Percentiles rank a stretch among this genome's conserved stretches.
Evolutionary conservation across 768 basidiomycete species (phyloP).

Genomic region (Xerocomellus chrysenteron): DNA sequence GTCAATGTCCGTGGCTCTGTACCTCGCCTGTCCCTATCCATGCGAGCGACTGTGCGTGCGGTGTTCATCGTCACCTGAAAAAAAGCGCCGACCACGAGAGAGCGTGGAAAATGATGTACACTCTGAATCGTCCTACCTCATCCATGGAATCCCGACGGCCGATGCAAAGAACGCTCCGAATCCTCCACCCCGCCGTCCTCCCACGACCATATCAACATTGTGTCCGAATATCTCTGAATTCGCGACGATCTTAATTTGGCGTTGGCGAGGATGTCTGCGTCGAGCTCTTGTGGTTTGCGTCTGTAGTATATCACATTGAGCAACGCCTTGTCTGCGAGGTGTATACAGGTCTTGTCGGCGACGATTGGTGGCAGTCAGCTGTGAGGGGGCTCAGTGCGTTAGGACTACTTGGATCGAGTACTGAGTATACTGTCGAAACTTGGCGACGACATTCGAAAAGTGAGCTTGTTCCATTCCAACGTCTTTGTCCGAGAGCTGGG

Average conservation of each 20-base stretch:
- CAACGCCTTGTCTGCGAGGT: conserved; percentile 68
- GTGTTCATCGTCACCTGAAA: conserved; percentile 24
- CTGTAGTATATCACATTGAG: conserved; percentile 71
- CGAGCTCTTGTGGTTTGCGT: conserved; percentile 74
- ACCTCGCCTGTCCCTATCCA: conserved; percentile 24
- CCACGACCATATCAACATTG: conserved; percentile 32
- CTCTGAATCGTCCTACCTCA: conserved; percentile 24
- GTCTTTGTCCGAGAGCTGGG: conserved; percentile 30
- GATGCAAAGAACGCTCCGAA: not conserved
- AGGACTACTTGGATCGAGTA: conserved; percentile 42
- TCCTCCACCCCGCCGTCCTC: conserved; percentile 23
- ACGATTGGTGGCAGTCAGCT: conserved; percentile 61
- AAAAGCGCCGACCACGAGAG: not conserved
- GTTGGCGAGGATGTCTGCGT: conserved; percentile 77
- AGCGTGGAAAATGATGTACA: conserved; percentile 18
- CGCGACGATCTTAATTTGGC: conserved; percentile 77
- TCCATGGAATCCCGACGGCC: not conserved
- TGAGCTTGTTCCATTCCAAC: conserved; percentile 62
- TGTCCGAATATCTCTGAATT: conserved; percentile 81
- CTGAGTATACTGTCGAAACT: conserved; percentile 73
- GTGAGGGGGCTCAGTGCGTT: not conserved
- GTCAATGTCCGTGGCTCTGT: conserved; percentile 65
- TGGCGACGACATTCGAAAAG: conserved; percentile 71
- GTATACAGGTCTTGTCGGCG: conserved; percentile 77
- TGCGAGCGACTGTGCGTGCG: conserved; percentile 40